Evolutionary conservation across 208 protist species (phyloP).

Genomic region (Trypanosoma lewisi): DNA sequence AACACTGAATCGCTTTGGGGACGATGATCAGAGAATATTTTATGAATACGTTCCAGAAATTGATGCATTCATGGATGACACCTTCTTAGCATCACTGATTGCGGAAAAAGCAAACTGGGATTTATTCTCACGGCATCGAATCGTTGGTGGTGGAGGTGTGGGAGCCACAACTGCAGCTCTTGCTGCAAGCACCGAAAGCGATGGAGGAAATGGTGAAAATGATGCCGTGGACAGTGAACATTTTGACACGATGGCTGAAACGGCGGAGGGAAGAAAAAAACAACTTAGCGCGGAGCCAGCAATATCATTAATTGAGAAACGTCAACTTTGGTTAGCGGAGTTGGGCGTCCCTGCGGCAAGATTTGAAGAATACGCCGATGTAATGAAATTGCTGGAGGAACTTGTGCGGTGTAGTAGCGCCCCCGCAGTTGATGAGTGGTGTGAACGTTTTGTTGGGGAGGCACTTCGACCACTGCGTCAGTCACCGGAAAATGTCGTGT

Average conservation of each 20-base stretch:
- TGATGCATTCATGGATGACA: background rate
- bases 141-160: background rate
- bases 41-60: constrained; percentile 30
- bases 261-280: background rate
- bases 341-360: constrained; percentile 17
- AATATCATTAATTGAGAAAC: constrained; percentile 9
- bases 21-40: constrained; percentile 29
- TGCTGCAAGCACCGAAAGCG: background rate
- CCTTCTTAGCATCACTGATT: background rate
- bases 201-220: background rate
- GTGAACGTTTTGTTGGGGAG: constrained; percentile 20
- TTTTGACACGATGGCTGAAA: background rate
- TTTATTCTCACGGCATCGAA: constrained; percentile 4
- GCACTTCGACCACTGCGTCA: constrained; percentile 12
- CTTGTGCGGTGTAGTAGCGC: constrained; percentile 14
- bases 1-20: constrained; percentile 22
- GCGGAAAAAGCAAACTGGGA: constrained; percentile 20
- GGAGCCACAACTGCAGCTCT: background rate
- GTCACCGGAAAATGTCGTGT: constrained; percentile 1
- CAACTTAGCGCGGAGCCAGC: background rate
- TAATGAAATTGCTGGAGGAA: constrained; percentile 19
- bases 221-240: constrained; percentile 1
- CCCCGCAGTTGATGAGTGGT: constrained; percentile 17
- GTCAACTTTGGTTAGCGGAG: constrained; percentile 10
- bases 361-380: constrained; percentile 18